These are phyloP conservation scores for Malassezia caprae DNA, from an alignment of 1,284 basidiomycete species.

Conservation along the genomic window DNA sequence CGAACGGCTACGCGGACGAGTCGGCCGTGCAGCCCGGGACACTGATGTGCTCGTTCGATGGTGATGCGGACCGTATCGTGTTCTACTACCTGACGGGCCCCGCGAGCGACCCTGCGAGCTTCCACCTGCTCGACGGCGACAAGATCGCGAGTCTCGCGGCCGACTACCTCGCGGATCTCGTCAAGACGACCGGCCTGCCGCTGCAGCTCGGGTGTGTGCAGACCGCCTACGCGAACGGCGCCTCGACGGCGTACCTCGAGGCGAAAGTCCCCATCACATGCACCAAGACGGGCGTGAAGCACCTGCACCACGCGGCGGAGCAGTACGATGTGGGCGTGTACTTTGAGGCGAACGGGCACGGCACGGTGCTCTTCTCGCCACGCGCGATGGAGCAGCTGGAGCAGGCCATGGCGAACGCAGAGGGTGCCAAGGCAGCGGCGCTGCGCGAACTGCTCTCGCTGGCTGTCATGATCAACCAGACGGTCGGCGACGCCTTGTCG, in stretches of 20 bases:
- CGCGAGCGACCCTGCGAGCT: conserved; percentile 59
- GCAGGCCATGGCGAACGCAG: conserved; percentile 64
- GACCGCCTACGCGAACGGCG: conserved; percentile 97
- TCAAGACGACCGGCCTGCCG: conserved; percentile 51
- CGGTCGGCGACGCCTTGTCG: conserved; percentile 91
- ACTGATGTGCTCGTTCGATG: conserved; percentile 84
- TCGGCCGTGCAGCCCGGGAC: conserved; percentile 52
- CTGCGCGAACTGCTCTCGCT: conserved; percentile 52
- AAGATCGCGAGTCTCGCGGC: conserved; percentile 93
- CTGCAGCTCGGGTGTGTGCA: conserved; percentile 63
- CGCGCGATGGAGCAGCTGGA: conserved; percentile 43
- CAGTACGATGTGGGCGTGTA: conserved; percentile 90
- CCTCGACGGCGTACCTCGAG: conserved; percentile 67
- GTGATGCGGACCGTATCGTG: conserved; percentile 93
- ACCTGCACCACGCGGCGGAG: conserved; percentile 93
- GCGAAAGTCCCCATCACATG: conserved; percentile 72
- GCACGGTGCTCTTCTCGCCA: conserved; percentile 83
- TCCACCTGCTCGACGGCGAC: conserved; percentile 92
- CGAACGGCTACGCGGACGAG: conserved; percentile 38
- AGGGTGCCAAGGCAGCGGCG: conserved; percentile 50
- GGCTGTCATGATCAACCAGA: conserved; percentile 86
- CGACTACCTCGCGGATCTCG: conserved; percentile 81
- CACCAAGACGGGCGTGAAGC: conserved; percentile 93
- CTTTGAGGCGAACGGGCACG: conserved; percentile 98
- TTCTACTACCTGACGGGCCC: conserved; percentile 63